A percentile compares a stretch with the other conserved stretches of the same genome.
These are phyloP conservation scores for Graphilbum sp. DNA, from an alignment of 2,329 filamentous ascomycete genomes.

Conservation along the genomic window DNA sequence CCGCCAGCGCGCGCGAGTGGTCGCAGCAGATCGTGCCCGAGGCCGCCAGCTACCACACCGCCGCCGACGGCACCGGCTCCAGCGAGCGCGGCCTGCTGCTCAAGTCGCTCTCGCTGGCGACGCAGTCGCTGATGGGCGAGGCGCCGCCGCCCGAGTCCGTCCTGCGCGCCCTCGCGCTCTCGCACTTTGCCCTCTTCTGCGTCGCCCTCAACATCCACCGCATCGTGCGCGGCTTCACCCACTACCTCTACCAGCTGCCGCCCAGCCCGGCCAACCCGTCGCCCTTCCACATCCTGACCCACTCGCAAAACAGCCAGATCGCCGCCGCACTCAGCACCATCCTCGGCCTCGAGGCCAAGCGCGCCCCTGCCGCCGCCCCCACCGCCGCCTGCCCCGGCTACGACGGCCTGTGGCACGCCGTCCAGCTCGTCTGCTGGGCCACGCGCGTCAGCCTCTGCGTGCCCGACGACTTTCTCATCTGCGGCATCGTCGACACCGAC, in stretches of 20 bases:
- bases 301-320: slow-evolving; percentile 4
- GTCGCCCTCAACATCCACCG: slow-evolving; percentile 3
- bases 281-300: slow-evolving; percentile 4
- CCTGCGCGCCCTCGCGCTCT: neutral
- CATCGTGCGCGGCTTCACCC: slow-evolving; percentile 3
- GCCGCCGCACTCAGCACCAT: neutral
- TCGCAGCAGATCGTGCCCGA: slow-evolving; percentile 1
- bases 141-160: neutral
- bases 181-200: slow-evolving; percentile 3
- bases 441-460: slow-evolving; percentile 4
- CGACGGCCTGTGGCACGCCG: neutral
- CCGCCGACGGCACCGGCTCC: neutral
- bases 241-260: slow-evolving; percentile 4
- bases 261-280: slow-evolving; percentile 3
- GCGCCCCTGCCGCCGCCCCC: neutral
- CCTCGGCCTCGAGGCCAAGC: neutral
- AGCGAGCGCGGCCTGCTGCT: neutral
- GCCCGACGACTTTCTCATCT: slow-evolving; percentile 4
- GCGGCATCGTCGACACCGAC: slow-evolving; percentile 4
- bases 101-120: slow-evolving; percentile 2
- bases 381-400: neutral
- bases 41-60: slow-evolving; percentile 1
- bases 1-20: slow-evolving; percentile 1
- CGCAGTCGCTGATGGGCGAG: slow-evolving; percentile 2
- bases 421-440: slow-evolving; percentile 1